A percentile compares a stretch with the other conserved stretches of the same genome.
phyloP scores from a whole-genome alignment of 2,329 filamentous ascomycete species.

The Penicillium sclerotiorum region DNA sequence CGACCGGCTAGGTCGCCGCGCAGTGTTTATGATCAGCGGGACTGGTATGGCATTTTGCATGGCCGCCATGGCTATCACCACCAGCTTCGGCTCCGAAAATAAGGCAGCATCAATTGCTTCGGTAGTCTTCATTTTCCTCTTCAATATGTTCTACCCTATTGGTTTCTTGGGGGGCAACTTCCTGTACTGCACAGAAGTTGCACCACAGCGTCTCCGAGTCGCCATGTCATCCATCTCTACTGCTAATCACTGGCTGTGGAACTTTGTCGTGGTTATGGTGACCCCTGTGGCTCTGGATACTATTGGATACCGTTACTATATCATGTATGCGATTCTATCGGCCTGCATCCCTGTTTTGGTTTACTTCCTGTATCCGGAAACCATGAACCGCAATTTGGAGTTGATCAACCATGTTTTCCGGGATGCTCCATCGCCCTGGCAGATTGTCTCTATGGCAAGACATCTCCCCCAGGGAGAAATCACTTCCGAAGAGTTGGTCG shows the following conservation, averaged over 20 bases:
- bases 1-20: conserved; percentile 54
- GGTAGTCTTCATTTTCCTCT: conserved; percentile 55
- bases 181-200: conserved; percentile 48
- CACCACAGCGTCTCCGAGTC: conserved; percentile 57
- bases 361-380: not conserved
- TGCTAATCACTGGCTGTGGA: conserved; percentile 61
- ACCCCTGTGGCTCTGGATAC: conserved; percentile 60
- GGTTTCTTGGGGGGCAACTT: conserved; percentile 63
- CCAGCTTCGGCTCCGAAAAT: conserved; percentile 28
- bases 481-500: conserved; percentile 14
- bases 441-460: conserved; percentile 28
- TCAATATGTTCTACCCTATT: conserved; percentile 66
- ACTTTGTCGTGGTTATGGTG: conserved; percentile 66
- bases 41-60: conserved; percentile 58
- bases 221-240: conserved; percentile 60
- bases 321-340: conserved; percentile 53
- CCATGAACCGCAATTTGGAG: conserved; percentile 58
- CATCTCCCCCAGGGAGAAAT: conserved; percentile 25
- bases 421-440: conserved; percentile 31
- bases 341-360: conserved; percentile 40
- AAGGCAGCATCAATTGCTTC: conserved; percentile 9
- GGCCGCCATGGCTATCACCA: conserved; percentile 51
- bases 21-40: conserved; percentile 57
- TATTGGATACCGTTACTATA: conserved; percentile 56
- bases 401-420: conserved; percentile 67